Evolutionary conservation across 805 yeast species (phyloP).

Genomic region (Diddensiella santjacobensis): DNA sequence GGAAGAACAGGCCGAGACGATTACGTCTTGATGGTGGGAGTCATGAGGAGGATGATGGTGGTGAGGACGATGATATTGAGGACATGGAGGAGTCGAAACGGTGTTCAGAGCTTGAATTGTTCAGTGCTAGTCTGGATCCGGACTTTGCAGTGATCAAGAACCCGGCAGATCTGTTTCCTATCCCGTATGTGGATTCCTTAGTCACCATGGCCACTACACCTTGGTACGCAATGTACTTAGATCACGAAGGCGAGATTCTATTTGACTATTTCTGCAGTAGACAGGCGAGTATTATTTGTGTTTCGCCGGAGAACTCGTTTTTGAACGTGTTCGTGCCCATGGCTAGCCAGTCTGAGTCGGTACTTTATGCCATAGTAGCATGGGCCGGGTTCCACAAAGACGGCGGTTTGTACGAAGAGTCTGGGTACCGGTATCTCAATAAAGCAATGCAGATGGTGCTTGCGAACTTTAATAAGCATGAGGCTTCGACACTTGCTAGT

Average conservation of each 20-base stretch:
- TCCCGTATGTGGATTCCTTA: not conserved
- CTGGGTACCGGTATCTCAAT: constrained; percentile 26
- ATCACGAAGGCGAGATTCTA: constrained; percentile 42
- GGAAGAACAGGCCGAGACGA: constrained; percentile 37
- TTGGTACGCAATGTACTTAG: constrained; percentile 32
- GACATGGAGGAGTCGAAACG: not conserved
- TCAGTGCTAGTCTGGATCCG: constrained; percentile 1
- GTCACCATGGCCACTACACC: constrained; percentile 7
- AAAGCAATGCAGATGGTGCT: constrained; percentile 24
- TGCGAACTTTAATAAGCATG: constrained; percentile 19
- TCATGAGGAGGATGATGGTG: not conserved
- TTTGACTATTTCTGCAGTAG: constrained; percentile 46
- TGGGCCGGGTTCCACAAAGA: constrained; percentile 47
- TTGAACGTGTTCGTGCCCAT: constrained; percentile 48
- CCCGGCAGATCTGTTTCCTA: constrained; percentile 5
- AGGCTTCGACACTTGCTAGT: constrained; percentile 52
- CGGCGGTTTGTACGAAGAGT: constrained; percentile 31
- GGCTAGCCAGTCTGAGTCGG: constrained; percentile 48
- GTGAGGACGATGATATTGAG: not conserved
- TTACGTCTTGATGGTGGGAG: not conserved
- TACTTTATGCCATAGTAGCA: constrained; percentile 51
- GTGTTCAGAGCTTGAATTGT: not conserved
- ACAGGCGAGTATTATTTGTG: constrained; percentile 43
- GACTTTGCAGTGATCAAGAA: not conserved
- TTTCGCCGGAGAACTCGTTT: constrained; percentile 51